Conservation (phyloP, 2,329 filamentous ascomycete genomes). For the Colletotrichum caudatum region DNA sequence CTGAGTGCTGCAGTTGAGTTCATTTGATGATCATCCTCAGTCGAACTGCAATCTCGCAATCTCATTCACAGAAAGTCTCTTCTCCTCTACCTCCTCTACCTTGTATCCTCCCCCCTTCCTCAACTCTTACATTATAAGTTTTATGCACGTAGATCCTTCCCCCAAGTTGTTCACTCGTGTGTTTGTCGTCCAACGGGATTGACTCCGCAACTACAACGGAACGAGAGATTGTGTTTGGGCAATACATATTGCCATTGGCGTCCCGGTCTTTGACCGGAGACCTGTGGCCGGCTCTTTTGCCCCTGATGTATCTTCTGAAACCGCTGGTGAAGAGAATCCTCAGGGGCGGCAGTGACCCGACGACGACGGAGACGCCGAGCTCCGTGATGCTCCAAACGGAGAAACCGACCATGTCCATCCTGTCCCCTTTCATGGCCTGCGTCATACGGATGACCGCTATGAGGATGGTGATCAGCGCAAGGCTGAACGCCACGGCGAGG, state of each 20-base stretch:
- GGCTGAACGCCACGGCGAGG: conserved; percentile 43
- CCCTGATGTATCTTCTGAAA: conserved; percentile 31
- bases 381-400: conserved; percentile 39
- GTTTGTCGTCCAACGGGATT: conserved; percentile 41
- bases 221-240: conserved; percentile 5
- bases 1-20: background rate
- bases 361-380: conserved; percentile 39
- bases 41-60: too few species aligned
- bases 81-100: background rate
- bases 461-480: conserved; percentile 44
- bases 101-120: conserved; percentile 2
- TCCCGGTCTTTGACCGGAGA: conserved; percentile 1
- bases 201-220: conserved; percentile 37
- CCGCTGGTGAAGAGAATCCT: conserved; percentile 41
- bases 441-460: conserved; percentile 44
- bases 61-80: background rate
- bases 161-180: conserved; percentile 36
- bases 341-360: conserved; percentile 44
- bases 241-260: background rate
- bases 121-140: conserved; percentile 33
- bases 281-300: conserved; percentile 21
- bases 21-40: too few species aligned
- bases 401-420: conserved; percentile 43
- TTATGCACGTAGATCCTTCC: conserved; percentile 42
- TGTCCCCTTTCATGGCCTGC: conserved; percentile 41